phyloP scores from a whole-genome alignment of 2,329 filamentous ascomycete genomes.

The Curvularia lunata region DNA sequence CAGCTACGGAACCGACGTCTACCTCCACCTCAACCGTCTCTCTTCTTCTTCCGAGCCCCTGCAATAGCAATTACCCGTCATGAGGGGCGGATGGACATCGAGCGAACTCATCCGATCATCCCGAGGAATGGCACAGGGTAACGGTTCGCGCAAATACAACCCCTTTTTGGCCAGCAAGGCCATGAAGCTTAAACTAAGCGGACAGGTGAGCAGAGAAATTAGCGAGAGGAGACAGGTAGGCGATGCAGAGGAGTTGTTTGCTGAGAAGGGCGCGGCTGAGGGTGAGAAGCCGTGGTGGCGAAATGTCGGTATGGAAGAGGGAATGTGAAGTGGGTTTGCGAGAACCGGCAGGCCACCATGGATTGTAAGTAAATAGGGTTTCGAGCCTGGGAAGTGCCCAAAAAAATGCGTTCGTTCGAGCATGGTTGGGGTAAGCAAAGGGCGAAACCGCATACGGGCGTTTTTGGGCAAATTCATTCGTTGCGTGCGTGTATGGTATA shows the following conservation, averaged over 20 bases:
- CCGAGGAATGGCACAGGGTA: slow-evolving; percentile 66
- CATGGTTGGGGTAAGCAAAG: background rate
- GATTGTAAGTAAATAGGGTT: too few relatives aligned
- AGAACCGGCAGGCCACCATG: too few relatives aligned
- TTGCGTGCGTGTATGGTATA: background rate
- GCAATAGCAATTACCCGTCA: slow-evolving; percentile 90
- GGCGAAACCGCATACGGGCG: background rate
- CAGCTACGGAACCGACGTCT: slow-evolving; percentile 97
- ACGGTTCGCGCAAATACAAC: slow-evolving; percentile 31
- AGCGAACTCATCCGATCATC: slow-evolving; percentile 42
- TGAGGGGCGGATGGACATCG: slow-evolving; percentile 70
- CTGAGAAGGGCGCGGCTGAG: slow-evolving; percentile 41
- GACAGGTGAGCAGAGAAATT: slow-evolving; percentile 64
- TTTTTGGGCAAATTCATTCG: background rate
- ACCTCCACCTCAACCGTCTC: slow-evolving; percentile 94
- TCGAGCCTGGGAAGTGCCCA: too few relatives aligned
- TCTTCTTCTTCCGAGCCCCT: slow-evolving; percentile 95
- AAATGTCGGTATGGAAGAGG: slow-evolving; percentile 58
- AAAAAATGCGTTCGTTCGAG: background rate
- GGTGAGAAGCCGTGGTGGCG: slow-evolving; percentile 54
- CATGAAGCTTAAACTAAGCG: slow-evolving; percentile 73
- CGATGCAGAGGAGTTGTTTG: slow-evolving; percentile 78
- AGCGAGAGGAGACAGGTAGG: slow-evolving; percentile 89
- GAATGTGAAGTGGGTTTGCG: slow-evolving; percentile 39
- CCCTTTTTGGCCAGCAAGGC: slow-evolving; percentile 53